Base-by-base conservation (phyloP, 2,329 filamentous ascomycete species). In the Diaporthe sp. region DNA sequence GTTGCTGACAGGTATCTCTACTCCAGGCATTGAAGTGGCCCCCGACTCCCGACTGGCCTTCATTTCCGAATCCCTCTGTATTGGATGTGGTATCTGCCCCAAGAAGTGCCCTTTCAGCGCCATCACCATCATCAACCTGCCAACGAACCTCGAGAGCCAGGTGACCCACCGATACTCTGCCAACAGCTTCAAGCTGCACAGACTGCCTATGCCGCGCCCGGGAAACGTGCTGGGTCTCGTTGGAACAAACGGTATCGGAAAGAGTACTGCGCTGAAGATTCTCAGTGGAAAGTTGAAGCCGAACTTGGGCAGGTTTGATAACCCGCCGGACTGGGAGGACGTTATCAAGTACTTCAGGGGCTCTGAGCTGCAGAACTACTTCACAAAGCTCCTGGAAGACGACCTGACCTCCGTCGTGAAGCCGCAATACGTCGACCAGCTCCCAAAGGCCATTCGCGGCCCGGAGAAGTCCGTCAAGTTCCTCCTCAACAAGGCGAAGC, bases 121-220 rank as follows among this genome's bases (percentile, higher is more conserved):
- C 81, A 99, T 99, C 87, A 97, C 96, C 85, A 99, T 99, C 85
- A 99, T 99, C 95, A 99, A 99, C 89, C 88, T 99, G 89, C 97
- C 97, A 80, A 99, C 97, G 84, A 99, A 99, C 87, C 93, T 99
- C 85, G 97, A 99, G 86, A 97, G 94, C 78, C 94, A 98, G 85
- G 95, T 99, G 82, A 98, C 97, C 79, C 97, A 99, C 85, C 94
- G 97, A 83, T 99, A 99, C 89, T 97, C 96, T 72, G 96, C 97
- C 84, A 99, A 99, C 90, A 98, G 96, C 88, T 99, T 99, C 92
- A 99, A 99, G 90, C 92, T 99, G 79, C 97, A 99, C 86, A 93
- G 97, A 80, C 47, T 76, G 75, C 97, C 97, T 74, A 98, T 96
- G 91, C 97, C 97, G 77, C 93, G 97, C 76, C 96, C 97, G 42